These are phyloP conservation scores for Aurinia saxatilis DNA, from an alignment of 345 rosid species.

Conservation along the genomic window DNA sequence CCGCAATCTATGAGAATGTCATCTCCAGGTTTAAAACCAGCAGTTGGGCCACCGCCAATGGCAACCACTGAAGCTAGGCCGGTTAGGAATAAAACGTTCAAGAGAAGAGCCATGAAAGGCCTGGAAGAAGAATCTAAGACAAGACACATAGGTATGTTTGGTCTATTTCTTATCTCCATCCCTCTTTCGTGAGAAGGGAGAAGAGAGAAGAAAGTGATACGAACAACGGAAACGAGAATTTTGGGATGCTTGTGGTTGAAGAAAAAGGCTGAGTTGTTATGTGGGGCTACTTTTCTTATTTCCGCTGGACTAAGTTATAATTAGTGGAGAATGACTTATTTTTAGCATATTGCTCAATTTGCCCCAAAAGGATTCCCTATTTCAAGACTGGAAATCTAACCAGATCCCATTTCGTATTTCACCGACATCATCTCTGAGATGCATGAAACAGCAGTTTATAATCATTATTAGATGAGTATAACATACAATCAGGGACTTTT, in stretches of 20 bases:
- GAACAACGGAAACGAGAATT: constrained; percentile 1
- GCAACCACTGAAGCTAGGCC: not conserved
- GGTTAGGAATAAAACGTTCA: constrained; percentile 27
- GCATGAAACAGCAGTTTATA: too few relatives aligned
- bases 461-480: too few relatives aligned
- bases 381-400: too few relatives aligned
- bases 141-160: constrained; percentile 7
- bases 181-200: constrained; percentile 41
- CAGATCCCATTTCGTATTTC: not conserved
- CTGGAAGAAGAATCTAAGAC: constrained; percentile 21
- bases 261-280: not conserved
- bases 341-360: constrained; percentile 3
- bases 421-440: not conserved
- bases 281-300: not conserved
- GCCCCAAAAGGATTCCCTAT: not conserved
- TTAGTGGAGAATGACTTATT: constrained; percentile 1
- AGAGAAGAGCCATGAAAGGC: constrained; percentile 44
- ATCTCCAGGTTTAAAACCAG: constrained; percentile 38
- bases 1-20: constrained; percentile 57
- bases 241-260: constrained; percentile 24
- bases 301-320: not conserved
- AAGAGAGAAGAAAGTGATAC: not conserved
- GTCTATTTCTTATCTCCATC: constrained; percentile 44
- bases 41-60: not conserved
- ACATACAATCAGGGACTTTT: too few relatives aligned